These are phyloP conservation scores for Diospyros kaki DNA, from an alignment of 148 eudicot species.

Conservation along the genomic window DNA sequence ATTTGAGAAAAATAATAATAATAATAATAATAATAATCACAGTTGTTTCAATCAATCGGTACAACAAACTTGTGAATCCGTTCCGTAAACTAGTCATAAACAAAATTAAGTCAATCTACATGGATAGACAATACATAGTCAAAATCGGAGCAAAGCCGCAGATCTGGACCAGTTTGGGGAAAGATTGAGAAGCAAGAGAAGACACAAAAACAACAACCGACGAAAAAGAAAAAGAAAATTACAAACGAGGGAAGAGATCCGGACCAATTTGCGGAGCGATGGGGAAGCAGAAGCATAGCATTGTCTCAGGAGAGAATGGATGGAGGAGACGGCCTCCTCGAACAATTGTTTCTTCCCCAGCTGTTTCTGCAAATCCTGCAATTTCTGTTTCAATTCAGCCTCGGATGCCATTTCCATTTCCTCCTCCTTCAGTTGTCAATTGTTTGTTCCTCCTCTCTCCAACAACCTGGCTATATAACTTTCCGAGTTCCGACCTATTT, in stretches of 20 bases:
- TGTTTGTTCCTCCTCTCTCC: too few species aligned
- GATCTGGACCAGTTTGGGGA: neutral
- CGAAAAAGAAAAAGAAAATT: neutral
- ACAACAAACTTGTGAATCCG: too few species aligned
- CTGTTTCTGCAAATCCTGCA: constrained; percentile 63
- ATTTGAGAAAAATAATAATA: too few species aligned
- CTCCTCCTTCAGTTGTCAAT: neutral
- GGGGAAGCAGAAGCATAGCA: constrained; percentile 61
- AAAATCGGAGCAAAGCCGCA: too few species aligned
- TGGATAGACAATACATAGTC: too few species aligned
- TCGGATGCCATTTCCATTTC: constrained; percentile 27
- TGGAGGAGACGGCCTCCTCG: constrained; percentile 53
- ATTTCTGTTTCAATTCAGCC: constrained; percentile 31
- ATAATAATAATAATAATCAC: too few species aligned
- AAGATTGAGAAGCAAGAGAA: neutral
- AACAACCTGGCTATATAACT: too few species aligned
- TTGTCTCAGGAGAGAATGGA: constrained; percentile 50
- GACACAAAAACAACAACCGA: neutral
- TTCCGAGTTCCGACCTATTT: too few species aligned
- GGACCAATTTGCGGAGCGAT: constrained; percentile 38
- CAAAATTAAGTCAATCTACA: too few species aligned
- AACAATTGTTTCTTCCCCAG: constrained; percentile 65
- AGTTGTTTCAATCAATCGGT: too few species aligned
- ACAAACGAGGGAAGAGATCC: neutral
- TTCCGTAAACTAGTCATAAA: too few species aligned